Percentiles rank a stretch among this genome's conserved stretches.
phyloP scores from a whole-genome alignment of 306 rosid genomes.

The Trifolium subterraneum region DNA sequence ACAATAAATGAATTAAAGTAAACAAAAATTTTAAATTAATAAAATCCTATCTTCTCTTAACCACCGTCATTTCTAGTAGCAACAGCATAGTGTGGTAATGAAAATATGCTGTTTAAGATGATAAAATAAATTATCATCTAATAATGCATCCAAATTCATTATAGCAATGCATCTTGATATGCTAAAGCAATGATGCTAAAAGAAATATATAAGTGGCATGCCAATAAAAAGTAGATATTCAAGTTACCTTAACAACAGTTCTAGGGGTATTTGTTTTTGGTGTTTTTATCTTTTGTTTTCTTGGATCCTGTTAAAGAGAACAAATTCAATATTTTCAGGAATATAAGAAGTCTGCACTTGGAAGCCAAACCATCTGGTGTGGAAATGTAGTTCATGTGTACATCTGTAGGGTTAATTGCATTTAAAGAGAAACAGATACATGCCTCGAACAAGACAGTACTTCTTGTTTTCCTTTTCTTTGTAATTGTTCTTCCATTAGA shows the following conservation, averaged over 20 bases:
- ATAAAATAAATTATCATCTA: slow-evolving; percentile 16
- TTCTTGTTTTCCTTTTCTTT: slow-evolving; percentile 86
- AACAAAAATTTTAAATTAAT: slow-evolving; percentile 17
- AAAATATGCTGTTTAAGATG: slow-evolving; percentile 30
- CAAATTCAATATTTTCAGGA: slow-evolving; percentile 40
- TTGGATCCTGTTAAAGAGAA: slow-evolving; percentile 68
- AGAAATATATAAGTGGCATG: slow-evolving; percentile 2
- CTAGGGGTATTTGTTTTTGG: slow-evolving; percentile 74
- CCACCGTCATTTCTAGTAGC: slow-evolving; percentile 25
- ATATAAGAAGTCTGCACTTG: slow-evolving; percentile 29
- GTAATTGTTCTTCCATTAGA: slow-evolving; percentile 89
- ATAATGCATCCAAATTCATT: slow-evolving; percentile 27
- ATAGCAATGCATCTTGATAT: slow-evolving; percentile 30
- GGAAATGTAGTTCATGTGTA: slow-evolving; percentile 19
- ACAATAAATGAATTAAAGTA: slow-evolving; percentile 15
- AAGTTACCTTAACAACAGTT: slow-evolving; percentile 71
- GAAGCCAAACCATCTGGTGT: slow-evolving; percentile 34
- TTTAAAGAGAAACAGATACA: slow-evolving; percentile 41
- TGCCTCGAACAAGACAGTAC: slow-evolving; percentile 96
- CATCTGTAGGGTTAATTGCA: slow-evolving; percentile 18
- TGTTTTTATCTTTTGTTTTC: slow-evolving; percentile 68
- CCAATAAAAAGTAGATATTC: slow-evolving; percentile 20
- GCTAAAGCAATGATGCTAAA: slow-evolving; percentile 6
- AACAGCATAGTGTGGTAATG: slow-evolving; percentile 22
- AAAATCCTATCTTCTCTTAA: slow-evolving; percentile 31